Base-by-base conservation (phyloP, 1,284 basidiomycete genomes). In the Peniophora sp. region DNA sequence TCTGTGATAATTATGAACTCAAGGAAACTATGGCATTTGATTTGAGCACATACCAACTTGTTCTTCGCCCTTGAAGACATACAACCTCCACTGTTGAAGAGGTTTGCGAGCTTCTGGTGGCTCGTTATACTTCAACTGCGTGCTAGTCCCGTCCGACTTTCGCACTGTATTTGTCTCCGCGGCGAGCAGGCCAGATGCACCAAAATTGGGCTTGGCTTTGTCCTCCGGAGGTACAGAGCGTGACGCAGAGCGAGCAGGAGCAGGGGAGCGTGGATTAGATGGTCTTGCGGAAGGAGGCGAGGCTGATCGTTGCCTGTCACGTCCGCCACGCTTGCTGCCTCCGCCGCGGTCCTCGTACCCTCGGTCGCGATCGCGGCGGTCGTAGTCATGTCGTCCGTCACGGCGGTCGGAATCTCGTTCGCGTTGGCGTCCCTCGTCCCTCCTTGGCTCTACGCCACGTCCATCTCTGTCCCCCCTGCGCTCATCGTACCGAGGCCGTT, bases 51-150 rank as follows among this genome's bases (percentile, higher is more conserved):
- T 63, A 95, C 95, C 94, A 50, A 88, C 75, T 75, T 97, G 91
- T 59, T 97, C 92, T 49, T 79, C 81, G 20, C 90, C 94, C 67
- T 97, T 97, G 77, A 98, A 99, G 38, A 97, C 94, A 65, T 98
- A 99, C 55, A 99, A 63, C 61, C 97, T 77, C 97, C 97, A 99
- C 20, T 88, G 89, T 36, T 88, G 69, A 2, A 77, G 70, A 3
- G 97, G 96, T 63, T 95, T 97, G 56, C 95, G 75, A 22, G 97
- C 97, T 73, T 99, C 97, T 1, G 96, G 93, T 11, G 97, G 97
- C 67, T 99, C 97, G 60, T 98, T 96, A 65, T 99, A 99, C 67
- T 99, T 99, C 54, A 99, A 73, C 38, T 96, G 82, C 1, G 95
- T 91, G 51, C 85, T 92, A 50, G 81, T 83, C 10, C 89, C 86